Evolutionary conservation across 1,284 basidiomycete genomes (phyloP).

Genomic region (Sporisorium reilianum): DNA sequence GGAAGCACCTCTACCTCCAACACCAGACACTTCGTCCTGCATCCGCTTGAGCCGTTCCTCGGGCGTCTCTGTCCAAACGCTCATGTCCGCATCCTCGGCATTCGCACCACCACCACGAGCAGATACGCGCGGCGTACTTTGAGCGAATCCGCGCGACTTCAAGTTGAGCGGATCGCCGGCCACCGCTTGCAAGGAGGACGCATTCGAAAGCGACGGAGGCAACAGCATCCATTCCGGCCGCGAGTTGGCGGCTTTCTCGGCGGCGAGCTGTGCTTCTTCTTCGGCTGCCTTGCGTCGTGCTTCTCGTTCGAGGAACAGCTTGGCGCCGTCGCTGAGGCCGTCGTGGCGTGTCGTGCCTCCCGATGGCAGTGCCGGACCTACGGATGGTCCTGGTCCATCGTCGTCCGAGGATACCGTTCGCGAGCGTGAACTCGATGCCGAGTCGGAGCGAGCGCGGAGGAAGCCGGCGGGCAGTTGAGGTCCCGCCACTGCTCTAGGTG

Average conservation of each 20-base stretch:
- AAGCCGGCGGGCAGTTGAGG: slow-evolving; percentile 38
- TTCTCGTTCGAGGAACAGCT: slow-evolving; percentile 45
- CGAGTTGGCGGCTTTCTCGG: slow-evolving; percentile 36
- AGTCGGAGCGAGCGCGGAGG: slow-evolving; percentile 18
- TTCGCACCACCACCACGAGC: slow-evolving; percentile 20
- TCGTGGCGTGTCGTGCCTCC: not conserved
- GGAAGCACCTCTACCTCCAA: slow-evolving; percentile 6
- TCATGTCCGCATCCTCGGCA: slow-evolving; percentile 38
- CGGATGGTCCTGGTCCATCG: slow-evolving; percentile 7
- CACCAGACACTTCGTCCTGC: slow-evolving; percentile 42
- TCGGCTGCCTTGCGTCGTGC: slow-evolving; percentile 32
- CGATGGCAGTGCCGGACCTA: slow-evolving; percentile 30
- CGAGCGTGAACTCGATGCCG: slow-evolving; percentile 10
- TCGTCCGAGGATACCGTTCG: slow-evolving; percentile 9
- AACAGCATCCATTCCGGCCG: slow-evolving; percentile 57
- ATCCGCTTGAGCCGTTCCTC: slow-evolving; percentile 49
- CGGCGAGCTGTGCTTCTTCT: slow-evolving; percentile 26
- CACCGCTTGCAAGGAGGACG: slow-evolving; percentile 35
- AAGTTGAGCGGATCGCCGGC: slow-evolving; percentile 48
- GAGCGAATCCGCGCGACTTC: slow-evolving; percentile 60
- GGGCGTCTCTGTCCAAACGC: slow-evolving; percentile 61
- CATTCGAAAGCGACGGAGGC: slow-evolving; percentile 39
- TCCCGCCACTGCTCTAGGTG: slow-evolving; percentile 17
- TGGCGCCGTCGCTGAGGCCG: slow-evolving; percentile 25
- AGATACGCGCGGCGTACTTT: slow-evolving; percentile 46